Evolutionary conservation across 805 yeast genomes (phyloP).

Genomic region (Lachancea cidri): DNA sequence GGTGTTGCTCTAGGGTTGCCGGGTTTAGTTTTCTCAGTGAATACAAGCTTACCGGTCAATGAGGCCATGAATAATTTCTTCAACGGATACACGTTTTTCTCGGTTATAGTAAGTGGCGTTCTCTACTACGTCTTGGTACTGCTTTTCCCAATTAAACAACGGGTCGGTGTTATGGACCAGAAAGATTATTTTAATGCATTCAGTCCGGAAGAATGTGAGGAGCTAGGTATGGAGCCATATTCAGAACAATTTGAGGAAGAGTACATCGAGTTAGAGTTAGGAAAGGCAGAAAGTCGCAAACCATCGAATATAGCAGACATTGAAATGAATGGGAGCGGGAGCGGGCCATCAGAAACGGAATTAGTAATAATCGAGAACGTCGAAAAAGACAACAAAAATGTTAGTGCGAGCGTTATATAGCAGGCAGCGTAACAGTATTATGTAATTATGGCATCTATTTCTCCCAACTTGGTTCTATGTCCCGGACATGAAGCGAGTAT

Average conservation of each 20-base stretch:
- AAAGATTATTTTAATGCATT: slow-evolving; percentile 8
- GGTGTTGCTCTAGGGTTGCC: slow-evolving; percentile 17
- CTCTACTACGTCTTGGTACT: slow-evolving; percentile 9
- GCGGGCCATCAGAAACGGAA: neutral
- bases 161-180: slow-evolving; percentile 4
- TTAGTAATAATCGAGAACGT: neutral
- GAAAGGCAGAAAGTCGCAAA: neutral
- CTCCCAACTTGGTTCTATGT: slow-evolving; percentile 34
- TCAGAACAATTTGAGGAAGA: slow-evolving; percentile 3
- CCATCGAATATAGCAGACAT: neutral
- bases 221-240: slow-evolving; percentile 5
- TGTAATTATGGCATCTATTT: neutral
- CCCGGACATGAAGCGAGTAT: slow-evolving; percentile 29
- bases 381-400: neutral
- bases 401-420: neutral
- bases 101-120: slow-evolving; percentile 13
- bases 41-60: slow-evolving; percentile 9
- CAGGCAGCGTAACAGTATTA: too few relatives aligned
- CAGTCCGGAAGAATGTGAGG: slow-evolving; percentile 5
- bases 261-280: slow-evolving; percentile 2
- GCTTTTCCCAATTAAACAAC: slow-evolving; percentile 5
- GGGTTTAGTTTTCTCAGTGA: slow-evolving; percentile 15
- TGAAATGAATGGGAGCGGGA: neutral
- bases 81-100: slow-evolving; percentile 16
- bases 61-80: slow-evolving; percentile 15